Evolutionary conservation across 2,329 filamentous ascomycete species (phyloP), one percentile per base, ranked within the genome.

Genomic region (Raffaelea ambrosiae): DNA sequence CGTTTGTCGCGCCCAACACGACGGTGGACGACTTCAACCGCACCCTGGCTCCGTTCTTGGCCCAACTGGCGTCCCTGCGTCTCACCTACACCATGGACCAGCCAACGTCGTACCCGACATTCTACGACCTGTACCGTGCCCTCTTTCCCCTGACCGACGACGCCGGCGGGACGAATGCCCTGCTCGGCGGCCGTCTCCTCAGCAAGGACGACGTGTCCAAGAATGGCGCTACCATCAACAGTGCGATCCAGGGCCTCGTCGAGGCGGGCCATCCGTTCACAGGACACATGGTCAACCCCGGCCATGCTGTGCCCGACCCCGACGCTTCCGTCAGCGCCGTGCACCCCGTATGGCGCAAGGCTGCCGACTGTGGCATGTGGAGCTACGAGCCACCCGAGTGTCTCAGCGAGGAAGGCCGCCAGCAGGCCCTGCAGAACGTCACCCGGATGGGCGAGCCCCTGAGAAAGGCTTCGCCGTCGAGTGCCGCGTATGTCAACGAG

Each of bases 141-240:
- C 49, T 50, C 2, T 48, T 48, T 22, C 9, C 48, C 7, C 13
- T 14, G 8, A 19, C 39, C 3, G 41, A 39, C 7, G 48, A 50
- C 48, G 52, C 40, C 0, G 62, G 63, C 14, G 66, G 66, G 2
- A 54, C 54, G 21, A 61, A 61, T 38, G 58, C 59, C 2, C 56
- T 69, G 20, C 65, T 63, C 4, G 65, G 66, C 21, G 66, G 66
- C 5, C 67, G 66, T 61, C 57, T 64, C 47, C 59, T 69, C 46
- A 61, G 56, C 13, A 61, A 63, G 40, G 46, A 59, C 43, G 66
- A 69, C 45, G 63, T 66, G 9, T 56, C 58, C 40, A 57, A 56
- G 38, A 63, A 64, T 48, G 64, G 64, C 48, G 55, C 60, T 16
- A 59, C 53, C 40, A 64, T 69, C 47, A 54, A 67, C 48, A 51